Base-by-base conservation (phyloP, 768 basidiomycete genomes). In the Lyophyllum atratum region DNA sequence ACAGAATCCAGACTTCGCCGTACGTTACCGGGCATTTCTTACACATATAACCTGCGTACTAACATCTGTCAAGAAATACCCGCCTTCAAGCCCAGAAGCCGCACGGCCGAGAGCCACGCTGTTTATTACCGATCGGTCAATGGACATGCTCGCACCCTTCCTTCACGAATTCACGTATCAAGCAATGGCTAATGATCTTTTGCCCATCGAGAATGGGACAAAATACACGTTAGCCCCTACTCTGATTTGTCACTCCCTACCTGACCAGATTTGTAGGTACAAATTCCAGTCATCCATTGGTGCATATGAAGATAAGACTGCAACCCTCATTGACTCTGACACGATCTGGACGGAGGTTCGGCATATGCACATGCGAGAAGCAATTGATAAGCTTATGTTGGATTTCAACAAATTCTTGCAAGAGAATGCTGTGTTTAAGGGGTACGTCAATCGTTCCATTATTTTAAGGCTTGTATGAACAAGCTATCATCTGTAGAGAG, bases 101-200 rank as follows among this genome's bases (percentile, higher is more conserved):
- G 74, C 80, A 7, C 80, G 94, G 58, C 88, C 90, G 12, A 85
- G 90, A 55, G 87, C 84, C 3, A 90, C 93, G 15, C 76, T 98
- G 37, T 81, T 98, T 66, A 89, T 99, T 58, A 95, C 95, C 4
- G 97, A 99, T 72, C 87, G 97, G n/a, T 84, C 95, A 3, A 93
- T 99, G 89, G 97, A 99, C 72, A 86, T 87, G 64, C 68, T 90
- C 24, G 89, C 93, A 2, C 97, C 97, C 1, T 84, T 98, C 58
- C 69, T 97, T 33, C 97, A 99, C 69, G 97, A 98, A 68, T 99
- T 99, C 68, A 98, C 96, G 21, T 99, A 98, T 71, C 97, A 98
- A 72, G 96, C 97, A 0, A 99, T 99, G 97, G 90, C 90, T 48
- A 94, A 95, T 64, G 97, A 99, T 71, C 73, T 99, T 19, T 80